These are phyloP conservation scores for Cyberlindnera bimundalis DNA, from an alignment of 805 yeast genomes.

Conservation along the genomic window DNA sequence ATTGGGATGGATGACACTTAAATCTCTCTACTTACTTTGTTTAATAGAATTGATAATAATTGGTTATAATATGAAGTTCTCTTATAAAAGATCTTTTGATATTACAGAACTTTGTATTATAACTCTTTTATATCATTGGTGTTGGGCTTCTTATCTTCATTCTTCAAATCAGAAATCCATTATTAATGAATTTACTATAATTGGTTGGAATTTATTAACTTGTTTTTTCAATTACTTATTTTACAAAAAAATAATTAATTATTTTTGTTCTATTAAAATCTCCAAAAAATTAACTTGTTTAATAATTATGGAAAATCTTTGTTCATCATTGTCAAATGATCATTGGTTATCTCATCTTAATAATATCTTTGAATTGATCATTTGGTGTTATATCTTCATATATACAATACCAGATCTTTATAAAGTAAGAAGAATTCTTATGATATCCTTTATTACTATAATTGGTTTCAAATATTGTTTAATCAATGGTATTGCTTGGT, in stretches of 20 bases:
- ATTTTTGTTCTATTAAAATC: neutral
- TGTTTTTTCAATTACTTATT: neutral
- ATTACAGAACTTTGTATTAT: neutral
- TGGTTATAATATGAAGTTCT: neutral
- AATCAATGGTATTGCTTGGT: neutral
- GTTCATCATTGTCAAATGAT: neutral
- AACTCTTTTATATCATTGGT: conserved; percentile 4
- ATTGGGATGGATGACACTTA: conserved; percentile 2
- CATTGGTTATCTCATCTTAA: neutral
- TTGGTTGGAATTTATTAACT: neutral
- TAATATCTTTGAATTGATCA: neutral
- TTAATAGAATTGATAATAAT: neutral
- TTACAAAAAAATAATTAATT: neutral
- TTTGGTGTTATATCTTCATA: neutral
- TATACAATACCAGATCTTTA: neutral
- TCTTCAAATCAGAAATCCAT: neutral
- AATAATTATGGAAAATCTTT: neutral
- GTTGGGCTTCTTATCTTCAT: conserved; percentile 2
- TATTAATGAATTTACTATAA: neutral
- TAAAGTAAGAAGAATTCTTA: neutral
- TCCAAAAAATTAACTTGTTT: neutral
- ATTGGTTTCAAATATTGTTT: neutral
- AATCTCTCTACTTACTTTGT: neutral
- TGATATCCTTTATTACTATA: neutral
- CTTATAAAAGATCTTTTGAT: neutral